Base-by-base conservation (phyloP, 202 grass and related monocot genomes). In the Carex arenaria region DNA sequence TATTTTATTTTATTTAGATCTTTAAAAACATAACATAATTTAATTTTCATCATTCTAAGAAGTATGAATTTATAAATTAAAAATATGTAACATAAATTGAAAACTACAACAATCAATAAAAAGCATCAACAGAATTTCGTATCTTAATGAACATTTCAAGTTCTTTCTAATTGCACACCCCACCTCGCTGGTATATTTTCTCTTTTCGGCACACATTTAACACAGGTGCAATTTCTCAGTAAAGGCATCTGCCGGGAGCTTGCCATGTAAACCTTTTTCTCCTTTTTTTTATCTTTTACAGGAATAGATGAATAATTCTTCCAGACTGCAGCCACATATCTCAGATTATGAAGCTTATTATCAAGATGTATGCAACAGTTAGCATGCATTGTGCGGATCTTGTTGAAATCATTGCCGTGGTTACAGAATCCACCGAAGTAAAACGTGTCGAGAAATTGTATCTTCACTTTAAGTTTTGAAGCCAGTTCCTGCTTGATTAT, bases 361-460 rank as follows among this genome's bases (percentile, higher is more conserved):
- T 57, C 73, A 10, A 95, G 32, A 30, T 87, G 85, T 5, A 87
- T 2, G 31, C 90, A 91, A 54, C 93, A 90, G 68, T 87, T 87
- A 30, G 88, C 93, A 76, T 92, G 90, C 80, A 95, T 82, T 13
- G 90, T 95, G 65, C 83, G 90, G 6, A 85, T 47, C 74, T 17
- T 64, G 68, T 22, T 83, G 1, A 87, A n/a, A 38, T 85, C 64
- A 26, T 42, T 19, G 26, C 66, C 64, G 61, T 40, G 61, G 40
- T 67, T 26, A 61, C 89, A 92, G 67, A 94, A 88, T 8, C 87
- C 80, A 2, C 60, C 85, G 17, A 94, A 90, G 54, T 45, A 64
- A 61, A 67, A 26, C 5, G 85, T 88, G 20, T 91, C 85, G 3
- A 91, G 83, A 83, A 88, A 90, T 43, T 53, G 36, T 26, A 91